A percentile compares a stretch with the other conserved stretches of the same genome.
Conservation (phyloP, 306 rosid genomes). For the Pyrus betulifolia region DNA sequence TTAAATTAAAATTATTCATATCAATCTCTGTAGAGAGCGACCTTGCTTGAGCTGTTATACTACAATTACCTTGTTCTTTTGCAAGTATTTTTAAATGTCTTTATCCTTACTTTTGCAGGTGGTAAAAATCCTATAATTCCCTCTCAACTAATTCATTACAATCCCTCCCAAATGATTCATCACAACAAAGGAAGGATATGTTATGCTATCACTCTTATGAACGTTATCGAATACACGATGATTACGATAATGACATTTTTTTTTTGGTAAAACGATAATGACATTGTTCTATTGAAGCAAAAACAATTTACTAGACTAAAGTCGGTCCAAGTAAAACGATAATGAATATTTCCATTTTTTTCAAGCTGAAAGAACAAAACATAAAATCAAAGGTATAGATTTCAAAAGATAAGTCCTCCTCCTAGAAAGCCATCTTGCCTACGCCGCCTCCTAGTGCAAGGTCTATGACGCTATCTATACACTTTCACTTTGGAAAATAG, state of each 20-base stretch:
- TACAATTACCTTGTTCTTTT: no score
- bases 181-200: not conserved
- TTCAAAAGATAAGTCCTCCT: not conserved
- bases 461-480: not conserved
- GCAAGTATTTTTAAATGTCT: no score
- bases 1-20: no score
- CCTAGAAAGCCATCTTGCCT: not conserved
- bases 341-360: conserved; percentile 4
- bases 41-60: no score
- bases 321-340: not conserved
- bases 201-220: not conserved
- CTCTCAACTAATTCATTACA: not conserved
- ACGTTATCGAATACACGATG: not conserved
- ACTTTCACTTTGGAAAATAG: not conserved
- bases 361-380: not conserved
- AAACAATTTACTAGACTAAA: not conserved
- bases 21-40: no score
- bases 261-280: not conserved
- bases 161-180: not conserved
- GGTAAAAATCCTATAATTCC: not conserved
- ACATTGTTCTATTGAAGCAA: not conserved
- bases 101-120: no score
- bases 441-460: not conserved
- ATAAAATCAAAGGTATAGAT: not conserved
- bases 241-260: not conserved